A percentile compares a stretch with the other conserved stretches of the same genome.
phyloP scores from a whole-genome alignment of 768 basidiomycete genomes.

The Xerocomellus amylosporus region DNA sequence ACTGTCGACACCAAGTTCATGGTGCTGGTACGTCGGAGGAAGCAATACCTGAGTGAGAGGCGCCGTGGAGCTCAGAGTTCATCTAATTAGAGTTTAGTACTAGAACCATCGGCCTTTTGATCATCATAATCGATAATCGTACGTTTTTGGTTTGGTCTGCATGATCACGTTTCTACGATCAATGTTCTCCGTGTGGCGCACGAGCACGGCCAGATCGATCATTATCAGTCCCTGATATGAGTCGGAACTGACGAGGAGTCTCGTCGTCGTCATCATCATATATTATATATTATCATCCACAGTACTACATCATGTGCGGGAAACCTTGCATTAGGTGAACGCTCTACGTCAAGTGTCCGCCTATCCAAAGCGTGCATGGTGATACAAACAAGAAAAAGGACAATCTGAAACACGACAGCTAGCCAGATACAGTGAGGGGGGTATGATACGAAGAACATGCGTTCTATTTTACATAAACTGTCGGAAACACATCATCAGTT shows the following conservation, averaged over 20 bases:
- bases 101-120: not conserved
- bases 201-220: conserved; percentile 8
- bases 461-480: conserved; percentile 23
- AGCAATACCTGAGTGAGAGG: conserved; percentile 49
- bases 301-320: not conserved
- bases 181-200: conserved; percentile 4
- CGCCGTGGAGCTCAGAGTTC: conserved; percentile 51
- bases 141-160: not conserved
- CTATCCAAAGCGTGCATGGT: not conserved
- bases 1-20: conserved; percentile 48
- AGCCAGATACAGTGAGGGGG: not conserved
- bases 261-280: not conserved
- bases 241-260: not conserved
- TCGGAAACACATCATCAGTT: conserved; percentile 8
- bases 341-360: conserved; percentile 12
- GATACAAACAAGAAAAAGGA: not conserved
- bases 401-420: not conserved
- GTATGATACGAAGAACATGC: not conserved
- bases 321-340: not conserved
- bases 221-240: not conserved
- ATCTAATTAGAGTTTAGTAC: conserved; percentile 29
- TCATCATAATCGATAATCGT: not conserved
- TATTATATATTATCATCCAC: not conserved
- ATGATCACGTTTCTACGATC: not conserved
- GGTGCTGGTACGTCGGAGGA: conserved; percentile 44